Evolutionary conservation across 2,329 filamentous ascomycete genomes (phyloP).

Genomic region (Nemania abortiva): DNA sequence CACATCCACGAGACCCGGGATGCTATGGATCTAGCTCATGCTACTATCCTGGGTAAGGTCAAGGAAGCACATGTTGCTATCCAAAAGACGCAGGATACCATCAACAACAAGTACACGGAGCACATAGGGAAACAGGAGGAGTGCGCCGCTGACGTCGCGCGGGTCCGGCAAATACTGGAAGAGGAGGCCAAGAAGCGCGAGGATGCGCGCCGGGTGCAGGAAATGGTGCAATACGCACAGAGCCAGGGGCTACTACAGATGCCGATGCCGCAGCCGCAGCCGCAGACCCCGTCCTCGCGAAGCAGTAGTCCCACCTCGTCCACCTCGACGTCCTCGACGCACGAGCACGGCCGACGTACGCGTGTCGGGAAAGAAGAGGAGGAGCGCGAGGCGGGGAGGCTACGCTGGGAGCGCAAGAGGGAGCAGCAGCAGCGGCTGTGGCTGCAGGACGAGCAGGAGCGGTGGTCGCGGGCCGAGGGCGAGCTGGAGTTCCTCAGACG

Average conservation of each 20-base stretch:
- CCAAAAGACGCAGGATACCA: constrained; percentile 40
- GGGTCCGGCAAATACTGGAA: constrained; percentile 42
- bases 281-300: constrained; percentile 29
- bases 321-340: background rate
- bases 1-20: constrained; percentile 37
- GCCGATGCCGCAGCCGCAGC: constrained; percentile 21
- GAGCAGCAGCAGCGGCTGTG: constrained; percentile 18
- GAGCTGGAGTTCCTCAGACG: constrained; percentile 26
- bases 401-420: constrained; percentile 17
- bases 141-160: constrained; percentile 42
- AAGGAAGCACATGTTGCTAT: constrained; percentile 33
- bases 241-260: constrained; percentile 41
- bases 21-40: constrained; percentile 31
- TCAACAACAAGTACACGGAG: constrained; percentile 41
- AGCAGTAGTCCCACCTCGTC: constrained; percentile 31
- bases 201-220: constrained; percentile 38
- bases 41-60: constrained; percentile 32
- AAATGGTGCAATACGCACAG: constrained; percentile 42
- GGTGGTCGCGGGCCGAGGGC: constrained; percentile 19
- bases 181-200: constrained; percentile 45
- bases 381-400: constrained; percentile 12
- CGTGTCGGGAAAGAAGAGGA: background rate
- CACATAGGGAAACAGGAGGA: constrained; percentile 40
- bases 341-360: background rate
- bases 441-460: constrained; percentile 31